phyloP scores from a whole-genome alignment of 495 filamentous ascomycete species.

The Podospora pseudoanserina region DNA sequence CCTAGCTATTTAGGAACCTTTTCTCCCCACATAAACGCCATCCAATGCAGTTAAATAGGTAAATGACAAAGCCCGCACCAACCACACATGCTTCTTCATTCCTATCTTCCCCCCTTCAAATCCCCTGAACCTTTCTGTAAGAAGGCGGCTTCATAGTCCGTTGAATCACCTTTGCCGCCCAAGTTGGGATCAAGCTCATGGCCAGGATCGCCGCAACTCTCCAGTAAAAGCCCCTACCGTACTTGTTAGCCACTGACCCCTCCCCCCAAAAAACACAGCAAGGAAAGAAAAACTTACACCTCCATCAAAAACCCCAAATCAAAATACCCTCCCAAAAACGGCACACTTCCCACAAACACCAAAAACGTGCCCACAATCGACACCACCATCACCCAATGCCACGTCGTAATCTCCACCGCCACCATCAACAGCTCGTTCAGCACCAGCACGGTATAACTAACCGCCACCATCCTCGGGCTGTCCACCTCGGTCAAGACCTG shows the following conservation, averaged over 20 bases:
- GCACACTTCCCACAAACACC: conserved; percentile 76
- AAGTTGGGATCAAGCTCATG: conserved; percentile 81
- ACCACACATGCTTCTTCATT: conserved; percentile 8
- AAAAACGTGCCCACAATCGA: conserved; percentile 75
- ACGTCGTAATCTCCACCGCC: conserved; percentile 90
- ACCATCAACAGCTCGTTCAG: conserved; percentile 97
- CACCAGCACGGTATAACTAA: conserved; percentile 88
- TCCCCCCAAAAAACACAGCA: not conserved
- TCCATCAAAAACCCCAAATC: conserved; percentile 77
- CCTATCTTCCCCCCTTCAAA: conserved; percentile 18
- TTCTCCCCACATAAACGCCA: not conserved
- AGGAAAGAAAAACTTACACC: conserved; percentile 40
- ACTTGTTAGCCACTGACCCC: conserved; percentile 17
- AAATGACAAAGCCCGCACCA: conserved; percentile 15
- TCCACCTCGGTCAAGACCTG: conserved; percentile 79
- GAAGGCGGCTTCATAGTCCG: conserved; percentile 86
- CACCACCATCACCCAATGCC: conserved; percentile 92
- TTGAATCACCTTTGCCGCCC: conserved; percentile 75
- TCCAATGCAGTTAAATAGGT: not conserved
- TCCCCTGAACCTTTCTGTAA: conserved; percentile 89
- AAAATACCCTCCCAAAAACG: conserved; percentile 86
- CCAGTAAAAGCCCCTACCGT: conserved; percentile 75
- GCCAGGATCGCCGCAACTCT: conserved; percentile 73
- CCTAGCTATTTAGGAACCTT: not conserved
- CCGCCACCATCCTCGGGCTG: conserved; percentile 72